Base-by-base conservation (phyloP, 2,329 filamentous ascomycete genomes). In the Graphilbum sp. region DNA sequence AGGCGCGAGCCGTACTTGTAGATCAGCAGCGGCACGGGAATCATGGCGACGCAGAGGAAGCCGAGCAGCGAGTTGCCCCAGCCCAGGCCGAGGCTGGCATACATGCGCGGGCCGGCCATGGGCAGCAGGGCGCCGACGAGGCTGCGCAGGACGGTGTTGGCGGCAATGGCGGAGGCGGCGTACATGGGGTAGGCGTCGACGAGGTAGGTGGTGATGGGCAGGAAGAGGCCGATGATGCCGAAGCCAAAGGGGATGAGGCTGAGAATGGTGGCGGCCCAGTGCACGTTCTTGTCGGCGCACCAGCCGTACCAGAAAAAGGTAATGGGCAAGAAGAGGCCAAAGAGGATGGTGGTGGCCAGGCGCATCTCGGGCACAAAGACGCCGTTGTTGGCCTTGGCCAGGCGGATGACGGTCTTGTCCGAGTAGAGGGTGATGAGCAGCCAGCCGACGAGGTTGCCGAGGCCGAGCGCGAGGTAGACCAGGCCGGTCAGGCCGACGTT, bases 151-250 rank as follows among this genome's bases (percentile, higher is more conserved):
- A 78, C 65, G 0, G 71, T 73, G 40, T 62, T 74, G 1, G 73
- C 75, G 0, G 75, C 75, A 1, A 75, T 63, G 0, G 67, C 75
- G 16, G 60, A 63, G 21, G 76, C 74, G 1, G 72, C 69, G 43
- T 74, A 68, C 32, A 60, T 52, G 0, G 63, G 59, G 48, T 68
- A 79, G 2, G 64, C 64, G 44, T 80, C 75, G 12, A 79, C 67
- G 15, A 79, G 59, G 46, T 79, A 80, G 19, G 54, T 52, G 13
- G 47, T 51, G 18, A 56, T 44, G 8, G 54, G 54, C 38, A 57
- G 46, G 42, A 52, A 55, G 12, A 54, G 36, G 31, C 52, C 51
- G 24, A 57, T 51, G 11, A 54, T 46, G 31, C 53, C 54, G 16
- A 52, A 48, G 2, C 52, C 49, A 34, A 53, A 56, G 8, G 54